Evolutionary conservation across 345 rosid species (phyloP), one percentile per base, ranked within the genome.

Genomic region (Reutealis trisperma): DNA sequence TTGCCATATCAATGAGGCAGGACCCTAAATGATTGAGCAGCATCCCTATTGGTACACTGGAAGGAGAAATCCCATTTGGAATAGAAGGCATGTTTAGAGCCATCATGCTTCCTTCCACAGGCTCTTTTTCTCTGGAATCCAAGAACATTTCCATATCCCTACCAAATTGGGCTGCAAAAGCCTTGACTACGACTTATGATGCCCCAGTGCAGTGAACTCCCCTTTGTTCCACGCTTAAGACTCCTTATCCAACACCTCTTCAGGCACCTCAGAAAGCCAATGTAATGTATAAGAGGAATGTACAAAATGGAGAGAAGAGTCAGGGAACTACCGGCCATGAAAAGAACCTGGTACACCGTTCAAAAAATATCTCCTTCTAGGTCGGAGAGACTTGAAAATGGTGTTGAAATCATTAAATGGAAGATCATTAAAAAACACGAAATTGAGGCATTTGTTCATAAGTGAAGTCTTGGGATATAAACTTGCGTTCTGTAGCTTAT

Each of bases 111-210:
- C 82, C 78, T 1, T 21, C 68, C 25, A 61, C 78, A 15, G 68
- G 61, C 62, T 79, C 81, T 55, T n/a, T 41, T 0, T 66, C 81
- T 66, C 77, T 78, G 22, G 77, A 67, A 25, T 72, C 49, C 67
- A 78, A 78, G 55, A 78, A 72, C 25, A 1, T 15, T 1, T 45
- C 57, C 64, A 63, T n/a, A 8, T 64, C 72, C 60, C 22, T 55
- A 0, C 58, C 66, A 21, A 78, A 78, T 44, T 72, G 81, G 18
- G 24, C 57, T 13, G 57, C 57, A 14, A 34, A 78, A 42, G 81
- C 73, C 1, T 30, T 9, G 2, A 24, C 51, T 8, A 78, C 66
- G 30, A 13, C 24, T 12, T 72, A 32, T 10, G 67, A 45, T 25
- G 76, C 77, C 16, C 15, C 55, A 1, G 41, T 37, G 6, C 5